phyloP scores from a whole-genome alignment of 129 eudicot species.

The Calendula officinalis region DNA sequence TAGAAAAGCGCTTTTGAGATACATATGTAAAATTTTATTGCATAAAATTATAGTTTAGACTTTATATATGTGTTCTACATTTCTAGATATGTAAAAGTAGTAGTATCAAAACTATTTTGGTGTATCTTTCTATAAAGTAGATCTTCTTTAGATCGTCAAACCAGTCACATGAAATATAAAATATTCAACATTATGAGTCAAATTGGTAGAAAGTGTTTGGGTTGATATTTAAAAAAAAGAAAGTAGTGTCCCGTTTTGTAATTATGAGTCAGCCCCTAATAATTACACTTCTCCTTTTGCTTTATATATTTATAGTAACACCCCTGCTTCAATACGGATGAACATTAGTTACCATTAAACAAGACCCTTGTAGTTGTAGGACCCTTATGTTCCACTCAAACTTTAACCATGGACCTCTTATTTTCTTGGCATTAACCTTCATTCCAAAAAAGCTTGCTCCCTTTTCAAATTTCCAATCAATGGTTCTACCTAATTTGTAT shows the following conservation, averaged over 20 bases:
- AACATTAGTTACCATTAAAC: neutral
- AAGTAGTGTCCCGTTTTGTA: slow-evolving; percentile 11
- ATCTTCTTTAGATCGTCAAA: neutral
- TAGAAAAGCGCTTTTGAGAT: no score
- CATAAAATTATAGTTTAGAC: no score
- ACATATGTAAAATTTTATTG: no score
- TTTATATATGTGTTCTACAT: no score
- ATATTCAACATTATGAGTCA: neutral
- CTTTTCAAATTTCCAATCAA: slow-evolving; percentile 7
- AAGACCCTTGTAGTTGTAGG: slow-evolving; percentile 21
- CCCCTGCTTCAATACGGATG: no score
- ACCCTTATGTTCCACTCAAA: slow-evolving; percentile 7
- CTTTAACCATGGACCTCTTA: slow-evolving; percentile 8
- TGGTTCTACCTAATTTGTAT: slow-evolving; percentile 2
- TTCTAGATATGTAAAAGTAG: neutral
- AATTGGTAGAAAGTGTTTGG: slow-evolving; percentile 3
- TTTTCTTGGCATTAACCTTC: slow-evolving; percentile 19
- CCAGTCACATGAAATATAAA: slow-evolving; percentile 15
- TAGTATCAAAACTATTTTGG: neutral
- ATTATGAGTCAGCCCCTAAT: slow-evolving; percentile 25
- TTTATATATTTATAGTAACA: neutral
- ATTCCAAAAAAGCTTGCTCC: slow-evolving; percentile 9
- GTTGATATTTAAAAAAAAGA: neutral
- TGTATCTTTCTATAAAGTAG: neutral
- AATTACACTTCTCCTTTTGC: slow-evolving; percentile 15